phyloP scores from a whole-genome alignment of 352 stramenopile species.

The Phytophthora sojae region DNA sequence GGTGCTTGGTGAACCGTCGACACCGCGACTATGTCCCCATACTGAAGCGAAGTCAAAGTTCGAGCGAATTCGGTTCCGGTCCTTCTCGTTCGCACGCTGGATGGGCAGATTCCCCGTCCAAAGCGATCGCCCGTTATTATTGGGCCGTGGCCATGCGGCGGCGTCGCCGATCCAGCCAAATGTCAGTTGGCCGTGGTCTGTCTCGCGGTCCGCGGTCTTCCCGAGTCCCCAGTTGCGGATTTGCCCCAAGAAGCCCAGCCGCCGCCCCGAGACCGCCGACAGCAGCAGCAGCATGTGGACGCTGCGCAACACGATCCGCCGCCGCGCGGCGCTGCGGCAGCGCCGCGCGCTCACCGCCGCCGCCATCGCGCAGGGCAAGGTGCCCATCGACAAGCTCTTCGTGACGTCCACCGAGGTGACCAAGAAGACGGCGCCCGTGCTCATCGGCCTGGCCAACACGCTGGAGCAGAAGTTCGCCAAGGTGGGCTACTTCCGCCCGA shows the following conservation, averaged over 20 bases:
- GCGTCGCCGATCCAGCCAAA: constrained; percentile 22
- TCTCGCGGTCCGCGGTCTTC: no score
- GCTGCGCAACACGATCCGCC: constrained; percentile 20
- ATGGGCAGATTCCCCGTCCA: constrained; percentile 19
- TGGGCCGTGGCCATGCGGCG: constrained; percentile 21
- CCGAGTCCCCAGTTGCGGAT: constrained; percentile 24
- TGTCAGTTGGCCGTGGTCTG: constrained; percentile 1
- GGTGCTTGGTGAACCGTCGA: constrained; percentile 31
- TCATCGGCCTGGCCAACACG: constrained; percentile 71
- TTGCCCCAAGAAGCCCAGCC: neutral
- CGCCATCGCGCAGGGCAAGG: constrained; percentile 46
- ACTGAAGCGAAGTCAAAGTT: constrained; percentile 18
- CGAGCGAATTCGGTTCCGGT: no score
- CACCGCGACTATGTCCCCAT: constrained; percentile 12
- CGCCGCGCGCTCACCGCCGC: constrained; percentile 44
- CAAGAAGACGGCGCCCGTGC: constrained; percentile 71
- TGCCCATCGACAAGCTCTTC: constrained; percentile 69
- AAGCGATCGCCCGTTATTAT: constrained; percentile 7
- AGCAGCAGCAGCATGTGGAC: constrained; percentile 21
- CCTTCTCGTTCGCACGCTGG: neutral
- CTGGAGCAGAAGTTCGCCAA: constrained; percentile 77
- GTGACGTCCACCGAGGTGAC: constrained; percentile 74
- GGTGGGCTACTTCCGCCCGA: constrained; percentile 84
- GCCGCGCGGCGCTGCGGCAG: constrained; percentile 8
- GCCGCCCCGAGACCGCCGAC: constrained; percentile 3